Percentiles rank a stretch among this genome's conserved stretches.
phyloP scores from a whole-genome alignment of 139 green algal species.

The Gonium pectorale region DNA sequence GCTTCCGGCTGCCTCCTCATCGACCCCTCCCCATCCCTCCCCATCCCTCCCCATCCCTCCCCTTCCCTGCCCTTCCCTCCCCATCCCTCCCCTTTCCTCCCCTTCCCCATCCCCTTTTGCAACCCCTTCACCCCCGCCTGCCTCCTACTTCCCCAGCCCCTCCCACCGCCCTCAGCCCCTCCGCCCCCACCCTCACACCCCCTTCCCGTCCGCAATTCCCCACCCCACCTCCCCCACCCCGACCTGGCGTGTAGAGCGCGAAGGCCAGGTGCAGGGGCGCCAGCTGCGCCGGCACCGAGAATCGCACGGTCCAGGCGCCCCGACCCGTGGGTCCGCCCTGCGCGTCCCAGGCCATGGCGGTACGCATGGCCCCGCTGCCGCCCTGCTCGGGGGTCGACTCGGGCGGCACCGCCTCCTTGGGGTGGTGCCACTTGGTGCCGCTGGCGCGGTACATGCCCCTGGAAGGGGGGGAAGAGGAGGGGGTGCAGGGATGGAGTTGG shows the following conservation, averaged over 20 bases:
- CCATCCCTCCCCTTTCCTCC: neutral
- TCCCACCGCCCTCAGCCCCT: no score
- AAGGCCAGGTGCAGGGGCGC: slow-evolving; percentile 61
- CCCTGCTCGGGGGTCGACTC: slow-evolving; percentile 22
- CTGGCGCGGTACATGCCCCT: slow-evolving; percentile 63
- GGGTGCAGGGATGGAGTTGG: no score
- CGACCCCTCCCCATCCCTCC: no score
- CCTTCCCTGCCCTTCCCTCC: neutral
- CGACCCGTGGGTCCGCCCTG: neutral
- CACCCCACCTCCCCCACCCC: neutral
- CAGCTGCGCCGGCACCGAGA: slow-evolving; percentile 49
- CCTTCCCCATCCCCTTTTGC: neutral
- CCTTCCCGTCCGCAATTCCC: neutral
- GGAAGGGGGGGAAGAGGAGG: neutral
- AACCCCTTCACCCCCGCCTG: no score
- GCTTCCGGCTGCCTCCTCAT: no score
- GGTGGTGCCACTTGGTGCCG: slow-evolving; percentile 55
- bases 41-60: neutral
- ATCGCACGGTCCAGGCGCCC: slow-evolving; percentile 28
- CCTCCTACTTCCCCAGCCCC: no score
- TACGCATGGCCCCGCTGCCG: slow-evolving; percentile 53
- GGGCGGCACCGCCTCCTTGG: slow-evolving; percentile 46
- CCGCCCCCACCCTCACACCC: neutral
- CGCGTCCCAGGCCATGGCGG: slow-evolving; percentile 32
- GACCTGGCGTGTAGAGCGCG: slow-evolving; percentile 58